Evolutionary conservation across 1,139 yeast species (phyloP).

Genomic region (Kodamaea ohmeri): DNA sequence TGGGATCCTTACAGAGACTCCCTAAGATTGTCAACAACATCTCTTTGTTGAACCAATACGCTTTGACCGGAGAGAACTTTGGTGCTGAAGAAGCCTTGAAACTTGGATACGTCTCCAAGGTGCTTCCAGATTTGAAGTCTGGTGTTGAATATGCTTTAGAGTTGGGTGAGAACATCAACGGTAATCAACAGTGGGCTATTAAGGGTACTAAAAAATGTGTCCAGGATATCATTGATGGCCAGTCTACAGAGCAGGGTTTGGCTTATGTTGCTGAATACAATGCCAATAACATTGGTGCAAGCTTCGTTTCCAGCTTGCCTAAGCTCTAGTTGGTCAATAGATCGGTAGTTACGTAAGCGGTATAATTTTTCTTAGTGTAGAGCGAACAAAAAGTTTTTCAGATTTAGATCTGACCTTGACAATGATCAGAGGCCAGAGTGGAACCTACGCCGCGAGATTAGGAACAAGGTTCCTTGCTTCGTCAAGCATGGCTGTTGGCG

Average conservation of each 20-base stretch:
- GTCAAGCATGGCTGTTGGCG: slow-evolving; percentile 10
- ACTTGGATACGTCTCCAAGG: slow-evolving; percentile 53
- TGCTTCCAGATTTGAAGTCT: slow-evolving; percentile 45
- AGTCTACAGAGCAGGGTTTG: slow-evolving; percentile 48
- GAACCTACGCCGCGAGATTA: slow-evolving; percentile 6
- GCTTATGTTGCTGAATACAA: slow-evolving; percentile 53
- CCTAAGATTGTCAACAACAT: slow-evolving; percentile 55
- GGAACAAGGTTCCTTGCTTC: slow-evolving; percentile 11
- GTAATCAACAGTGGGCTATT: slow-evolving; percentile 57
- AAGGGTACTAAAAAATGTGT: slow-evolving; percentile 62
- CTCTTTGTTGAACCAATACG: slow-evolving; percentile 59
- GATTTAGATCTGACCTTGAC: background rate
- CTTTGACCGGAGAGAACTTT: slow-evolving; percentile 62
- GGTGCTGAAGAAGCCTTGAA: slow-evolving; percentile 53
- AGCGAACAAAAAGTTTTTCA: slow-evolving; percentile 5
- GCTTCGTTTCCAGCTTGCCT: slow-evolving; percentile 5
- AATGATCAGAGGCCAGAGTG: slow-evolving; percentile 8
- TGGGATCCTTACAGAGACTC: slow-evolving; percentile 72
- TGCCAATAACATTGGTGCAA: slow-evolving; percentile 39
- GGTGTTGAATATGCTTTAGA: slow-evolving; percentile 51
- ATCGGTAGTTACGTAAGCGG: too few species aligned
- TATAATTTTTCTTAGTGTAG: too few species aligned
- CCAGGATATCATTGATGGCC: slow-evolving; percentile 51
- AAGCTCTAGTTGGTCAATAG: slow-evolving; percentile 4
- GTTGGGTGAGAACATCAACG: slow-evolving; percentile 51